Conservation (phyloP, 108 stramenopile species). For the Cyclotella kingstonii region DNA sequence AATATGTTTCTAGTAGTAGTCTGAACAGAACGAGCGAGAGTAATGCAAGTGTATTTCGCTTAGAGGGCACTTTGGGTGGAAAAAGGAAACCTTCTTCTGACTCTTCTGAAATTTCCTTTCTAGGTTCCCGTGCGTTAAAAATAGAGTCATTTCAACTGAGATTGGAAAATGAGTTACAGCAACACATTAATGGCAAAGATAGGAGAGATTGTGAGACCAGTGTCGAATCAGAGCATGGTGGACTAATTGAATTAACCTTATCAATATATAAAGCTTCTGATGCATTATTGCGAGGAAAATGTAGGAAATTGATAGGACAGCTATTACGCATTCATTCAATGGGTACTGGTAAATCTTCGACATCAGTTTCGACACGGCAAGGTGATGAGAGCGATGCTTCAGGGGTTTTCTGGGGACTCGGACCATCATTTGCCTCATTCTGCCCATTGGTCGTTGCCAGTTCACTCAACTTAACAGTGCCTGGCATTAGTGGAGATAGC, state of each 20-base stretch:
- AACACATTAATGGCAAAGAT: conserved; percentile 11
- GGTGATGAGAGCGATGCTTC: background rate
- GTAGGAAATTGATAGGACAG: conserved; percentile 34
- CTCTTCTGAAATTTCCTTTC: conserved; percentile 10
- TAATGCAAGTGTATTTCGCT: background rate
- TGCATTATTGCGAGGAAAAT: conserved; percentile 25
- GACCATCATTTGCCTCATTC: conserved; percentile 29
- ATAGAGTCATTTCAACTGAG: conserved; percentile 18
- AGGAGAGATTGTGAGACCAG: background rate
- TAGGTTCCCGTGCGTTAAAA: conserved; percentile 16
- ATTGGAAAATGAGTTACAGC: conserved; percentile 24
- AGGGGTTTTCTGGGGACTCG: conserved; percentile 6
- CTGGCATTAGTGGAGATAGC: background rate
- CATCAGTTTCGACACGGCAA: conserved; percentile 10
- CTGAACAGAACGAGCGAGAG: background rate
- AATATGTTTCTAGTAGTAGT: conserved; percentile 8
- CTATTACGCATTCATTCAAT: conserved; percentile 21
- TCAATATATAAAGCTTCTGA: conserved; percentile 27
- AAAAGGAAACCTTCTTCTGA: conserved; percentile 5
- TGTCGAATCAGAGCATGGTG: conserved; percentile 16
- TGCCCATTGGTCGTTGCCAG: conserved; percentile 20
- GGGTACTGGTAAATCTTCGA: conserved; percentile 18
- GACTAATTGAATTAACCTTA: conserved; percentile 14
- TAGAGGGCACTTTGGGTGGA: background rate
- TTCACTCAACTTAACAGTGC: conserved; percentile 1